Evolutionary conservation across 2,329 filamentous ascomycete genomes (phyloP), one percentile per base, ranked within the genome.

Genomic region (Eurotiales sp.): DNA sequence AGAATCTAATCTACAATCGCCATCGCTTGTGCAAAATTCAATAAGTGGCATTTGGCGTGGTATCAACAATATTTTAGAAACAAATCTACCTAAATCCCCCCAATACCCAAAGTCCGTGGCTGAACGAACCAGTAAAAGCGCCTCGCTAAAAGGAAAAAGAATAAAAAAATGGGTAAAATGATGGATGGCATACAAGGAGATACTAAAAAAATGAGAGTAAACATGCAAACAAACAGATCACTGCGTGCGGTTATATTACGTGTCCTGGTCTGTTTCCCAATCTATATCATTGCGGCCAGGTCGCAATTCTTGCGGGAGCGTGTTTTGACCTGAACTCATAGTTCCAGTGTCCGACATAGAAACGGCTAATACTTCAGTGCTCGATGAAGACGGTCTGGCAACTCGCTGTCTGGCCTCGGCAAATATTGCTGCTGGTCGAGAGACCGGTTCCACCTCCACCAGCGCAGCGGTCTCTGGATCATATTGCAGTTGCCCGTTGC

Each of bases 401-500:
- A 43, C 10, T 15, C 8, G 32, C 30, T 30, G 27, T 14, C 4
- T n/a, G 2, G 41, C 47, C 19, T 50, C 46, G 32, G 27, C 19
- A 21, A 42, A 21, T 27, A 10, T 30, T 29, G 19, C 36, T 52
- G 22, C 52, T 48, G 12, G 48, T 37, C 7, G 42, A 45, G 54
- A 56, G 49, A 60, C 45, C n/a, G 50, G 49, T 1, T 42, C 64
- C 41, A 64, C 60, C 8, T 63, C 60, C n/a, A 71, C 55, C 30
- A 71, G 59, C 2, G 68, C 68, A 14, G 68, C 68, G 3, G 68
- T 56, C 46, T 71, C 68, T 1, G 68, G 68, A 40, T 71, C 68
- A 54, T 71, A 71, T 4, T 65, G 65, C 23, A 71, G 53, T 44
- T 68, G 66, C 19, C 63, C 56, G 8, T 56, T 55, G 42, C 61